Base-by-base conservation (phyloP, 352 stramenopile species). In the Globisporangium parvum region DNA sequence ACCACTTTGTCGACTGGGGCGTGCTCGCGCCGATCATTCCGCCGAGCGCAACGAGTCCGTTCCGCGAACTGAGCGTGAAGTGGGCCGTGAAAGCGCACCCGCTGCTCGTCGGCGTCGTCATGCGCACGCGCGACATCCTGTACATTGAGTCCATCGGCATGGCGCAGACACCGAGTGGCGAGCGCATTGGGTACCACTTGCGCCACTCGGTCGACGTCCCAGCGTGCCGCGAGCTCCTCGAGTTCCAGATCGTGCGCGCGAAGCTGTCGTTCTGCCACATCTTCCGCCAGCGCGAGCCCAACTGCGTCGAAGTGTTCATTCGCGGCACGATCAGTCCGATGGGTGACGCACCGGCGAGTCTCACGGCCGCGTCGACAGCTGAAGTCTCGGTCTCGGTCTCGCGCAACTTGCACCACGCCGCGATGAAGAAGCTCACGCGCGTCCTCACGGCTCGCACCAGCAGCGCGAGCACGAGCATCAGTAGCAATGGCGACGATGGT, bases 61-160 rank as follows among this genome's bases (percentile, higher is more conserved):
- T 89, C 26, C 53, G 73, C n/a, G 75, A 77, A 1, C 51, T 87
- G 1, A 70, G 68, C 24, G 55, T 89, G 53, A 87, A 87, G 50
- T 89, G 79, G 79, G 61, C 68, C 33, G 70, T 89, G 18, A 55
- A 50, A 71, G 37, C 67, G 65, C 21, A 60, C 50, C 1, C 67
- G 0, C 26, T 48, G 23, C 20, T 77, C 21, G 53, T 73, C 2
- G 48, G 62, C 28, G 60, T 51, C 10, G 49, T 86, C 33, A 57
- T 85, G 28, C 72, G 72, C 14, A 65, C 69, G 9, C 67, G 71
- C n/a, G 76, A 89, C 47, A 80, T 77, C 23, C 59, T 85, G 33
- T 89, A 69, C 42, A 62, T 86, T 57, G 74, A 89, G 37, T 61
- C 65, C 17, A 73, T 73, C 0, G 75, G 77, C 18, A 62, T 83